A percentile compares a stretch with the other conserved stretches of the same genome.
phyloP scores from a whole-genome alignment of 306 rosid genomes.

The Cucurbita moschata region DNA sequence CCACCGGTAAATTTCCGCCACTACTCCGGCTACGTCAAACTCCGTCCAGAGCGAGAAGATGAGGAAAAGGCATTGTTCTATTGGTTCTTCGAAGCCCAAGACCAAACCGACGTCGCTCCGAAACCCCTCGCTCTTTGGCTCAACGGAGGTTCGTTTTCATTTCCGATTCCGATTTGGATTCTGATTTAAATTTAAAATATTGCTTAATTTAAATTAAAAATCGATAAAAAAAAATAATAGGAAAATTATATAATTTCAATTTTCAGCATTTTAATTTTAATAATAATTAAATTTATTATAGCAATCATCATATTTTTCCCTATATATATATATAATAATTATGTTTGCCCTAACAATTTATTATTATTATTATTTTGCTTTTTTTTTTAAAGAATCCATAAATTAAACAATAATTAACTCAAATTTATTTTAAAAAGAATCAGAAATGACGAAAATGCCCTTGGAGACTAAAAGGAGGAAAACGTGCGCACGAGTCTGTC shows the following conservation, averaged over 20 bases:
- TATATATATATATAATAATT: too few species aligned
- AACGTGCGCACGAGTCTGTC: slow-evolving; percentile 5
- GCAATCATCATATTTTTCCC: too few species aligned
- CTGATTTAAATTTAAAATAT: too few species aligned
- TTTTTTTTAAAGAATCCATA: too few species aligned
- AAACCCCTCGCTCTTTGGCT: slow-evolving; percentile 65
- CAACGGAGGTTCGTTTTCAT: slow-evolving; percentile 32
- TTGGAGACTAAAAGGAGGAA: background rate
- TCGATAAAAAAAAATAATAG: too few species aligned
- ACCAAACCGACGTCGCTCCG: slow-evolving; percentile 10
- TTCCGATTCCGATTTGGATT: too few species aligned
- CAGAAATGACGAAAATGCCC: background rate
- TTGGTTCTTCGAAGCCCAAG: slow-evolving; percentile 52
- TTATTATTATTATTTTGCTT: too few species aligned
- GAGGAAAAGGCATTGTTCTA: slow-evolving; percentile 42
- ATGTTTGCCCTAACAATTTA: too few species aligned
- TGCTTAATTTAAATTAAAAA: too few species aligned
- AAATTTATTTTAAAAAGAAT: background rate
- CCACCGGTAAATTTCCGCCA: slow-evolving; percentile 29
- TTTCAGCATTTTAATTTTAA: too few species aligned
- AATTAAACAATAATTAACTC: background rate
- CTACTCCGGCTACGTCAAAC: slow-evolving; percentile 44
- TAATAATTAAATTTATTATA: too few species aligned
- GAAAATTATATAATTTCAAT: too few species aligned
- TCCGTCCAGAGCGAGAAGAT: background rate